Evolutionary conservation across 139 green algal species (phyloP).

Genomic region (Micractinium sp.): DNA sequence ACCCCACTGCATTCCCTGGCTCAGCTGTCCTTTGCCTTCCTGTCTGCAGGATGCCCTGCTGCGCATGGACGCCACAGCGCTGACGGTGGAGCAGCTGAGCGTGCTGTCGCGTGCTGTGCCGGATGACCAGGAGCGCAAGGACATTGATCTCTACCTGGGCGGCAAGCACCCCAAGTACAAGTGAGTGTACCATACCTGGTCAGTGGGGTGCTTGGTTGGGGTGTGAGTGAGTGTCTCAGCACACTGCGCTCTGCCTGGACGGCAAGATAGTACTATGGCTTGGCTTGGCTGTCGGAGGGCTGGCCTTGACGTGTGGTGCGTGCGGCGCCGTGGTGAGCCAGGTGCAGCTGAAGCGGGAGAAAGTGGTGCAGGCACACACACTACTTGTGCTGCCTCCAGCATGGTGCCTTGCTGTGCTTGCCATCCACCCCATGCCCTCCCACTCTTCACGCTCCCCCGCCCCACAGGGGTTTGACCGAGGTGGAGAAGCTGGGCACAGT

Average conservation of each 20-base stretch:
- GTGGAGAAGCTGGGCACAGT: conserved; percentile 69
- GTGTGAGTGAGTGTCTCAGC: no score
- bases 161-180: conserved; percentile 67
- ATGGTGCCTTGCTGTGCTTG: background rate
- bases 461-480: conserved; percentile 49
- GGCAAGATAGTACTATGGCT: no score
- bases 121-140: conserved; percentile 60
- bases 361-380: no score
- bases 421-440: background rate
- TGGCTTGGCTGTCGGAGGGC: background rate
- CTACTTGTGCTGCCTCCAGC: no score
- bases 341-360: no score
- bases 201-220: no score
- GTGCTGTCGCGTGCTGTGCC: conserved; percentile 69
- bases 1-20: background rate
- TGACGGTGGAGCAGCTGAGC: conserved; percentile 74
- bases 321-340: no score
- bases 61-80: conserved; percentile 64
- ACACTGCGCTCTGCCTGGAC: no score
- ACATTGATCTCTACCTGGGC: conserved; percentile 65
- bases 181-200: background rate
- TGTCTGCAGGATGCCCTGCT: conserved; percentile 56
- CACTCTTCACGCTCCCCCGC: background rate
- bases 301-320: no score
- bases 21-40: background rate